phyloP scores from a whole-genome alignment of 768 basidiomycete genomes.

The Tylopilus sp. region DNA sequence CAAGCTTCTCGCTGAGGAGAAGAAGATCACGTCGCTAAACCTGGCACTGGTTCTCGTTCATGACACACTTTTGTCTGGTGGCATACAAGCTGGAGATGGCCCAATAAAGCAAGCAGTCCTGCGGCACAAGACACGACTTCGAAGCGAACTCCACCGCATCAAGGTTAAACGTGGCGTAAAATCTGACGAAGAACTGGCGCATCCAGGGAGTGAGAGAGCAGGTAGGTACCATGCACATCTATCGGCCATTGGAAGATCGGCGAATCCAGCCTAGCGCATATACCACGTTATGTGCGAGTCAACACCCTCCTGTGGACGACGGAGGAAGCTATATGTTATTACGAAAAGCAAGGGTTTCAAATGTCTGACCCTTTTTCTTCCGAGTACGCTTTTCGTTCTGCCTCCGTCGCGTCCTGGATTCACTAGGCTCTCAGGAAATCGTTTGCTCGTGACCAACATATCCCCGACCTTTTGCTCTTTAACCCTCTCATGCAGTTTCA shows the following conservation, averaged over 20 bases:
- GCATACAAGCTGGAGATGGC: constrained; percentile 90
- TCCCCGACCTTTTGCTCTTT: constrained; percentile 79
- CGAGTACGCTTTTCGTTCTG: constrained; percentile 34
- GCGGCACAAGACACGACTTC: constrained; percentile 85
- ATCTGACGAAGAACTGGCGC: constrained; percentile 62
- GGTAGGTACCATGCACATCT: constrained; percentile 39
- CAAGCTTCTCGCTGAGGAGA: constrained; percentile 71
- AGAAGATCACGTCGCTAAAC: constrained; percentile 67
- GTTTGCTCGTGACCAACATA: constrained; percentile 74
- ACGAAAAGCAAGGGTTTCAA: constrained; percentile 54
- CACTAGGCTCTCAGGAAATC: constrained; percentile 41
- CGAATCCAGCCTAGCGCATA: constrained; percentile 43
- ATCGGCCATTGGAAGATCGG: neutral
- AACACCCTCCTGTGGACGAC: constrained; percentile 70
- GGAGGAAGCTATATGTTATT: constrained; percentile 58
- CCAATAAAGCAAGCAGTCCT: constrained; percentile 84
- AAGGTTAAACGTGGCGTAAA: constrained; percentile 74
- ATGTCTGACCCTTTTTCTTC: constrained; percentile 50
- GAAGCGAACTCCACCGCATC: constrained; percentile 80
- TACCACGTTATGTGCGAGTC: constrained; percentile 84
- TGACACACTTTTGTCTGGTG: constrained; percentile 77
- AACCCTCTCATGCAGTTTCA: constrained; percentile 63
- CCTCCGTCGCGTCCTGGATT: neutral
- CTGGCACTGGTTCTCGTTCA: constrained; percentile 87
- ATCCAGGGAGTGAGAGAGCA: constrained; percentile 56